Percentiles rank a stretch among this genome's conserved stretches.
Conservation (phyloP, 2,329 filamentous ascomycete species). For the Fusarium armeniacum region DNA sequence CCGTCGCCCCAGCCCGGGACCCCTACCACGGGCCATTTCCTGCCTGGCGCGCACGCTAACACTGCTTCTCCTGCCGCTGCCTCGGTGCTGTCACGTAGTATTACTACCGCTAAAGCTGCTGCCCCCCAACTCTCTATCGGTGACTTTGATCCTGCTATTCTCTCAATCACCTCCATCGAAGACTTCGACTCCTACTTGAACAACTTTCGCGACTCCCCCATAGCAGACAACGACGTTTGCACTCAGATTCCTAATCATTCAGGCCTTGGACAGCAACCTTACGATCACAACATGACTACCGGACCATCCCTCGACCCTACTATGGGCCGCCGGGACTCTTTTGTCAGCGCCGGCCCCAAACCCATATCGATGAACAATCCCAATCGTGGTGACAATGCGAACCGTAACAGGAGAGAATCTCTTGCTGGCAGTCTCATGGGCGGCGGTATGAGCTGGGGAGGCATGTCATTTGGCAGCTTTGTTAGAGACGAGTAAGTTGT, state of each 20-base stretch:
- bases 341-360: conserved; percentile 74
- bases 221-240: not conserved
- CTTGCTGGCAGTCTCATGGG: conserved; percentile 76
- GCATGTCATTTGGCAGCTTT: conserved; percentile 95
- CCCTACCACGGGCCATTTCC: conserved; percentile 50
- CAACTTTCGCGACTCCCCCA: not conserved
- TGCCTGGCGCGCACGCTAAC: conserved; percentile 49
- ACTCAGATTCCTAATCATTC: not conserved
- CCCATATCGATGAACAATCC: conserved; percentile 76
- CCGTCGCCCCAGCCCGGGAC: conserved; percentile 56
- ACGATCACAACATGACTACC: conserved; percentile 68
- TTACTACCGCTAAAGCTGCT: conserved; percentile 45
- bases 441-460: conserved; percentile 96
- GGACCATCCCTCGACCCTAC: conserved; percentile 69
- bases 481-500: conserved; percentile 96
- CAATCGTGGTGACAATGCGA: conserved; percentile 68
- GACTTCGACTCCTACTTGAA: conserved; percentile 19
- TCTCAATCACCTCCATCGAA: conserved; percentile 53
- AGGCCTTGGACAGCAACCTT: conserved; percentile 33
- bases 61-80: conserved; percentile 48
- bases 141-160: conserved; percentile 40
- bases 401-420: conserved; percentile 71
- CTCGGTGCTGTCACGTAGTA: conserved; percentile 45
- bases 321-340: conserved; percentile 74
- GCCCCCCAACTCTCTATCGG: conserved; percentile 41